Evolutionary conservation across 495 filamentous ascomycete species (phyloP).

Genomic region (Penicillium lividum): DNA sequence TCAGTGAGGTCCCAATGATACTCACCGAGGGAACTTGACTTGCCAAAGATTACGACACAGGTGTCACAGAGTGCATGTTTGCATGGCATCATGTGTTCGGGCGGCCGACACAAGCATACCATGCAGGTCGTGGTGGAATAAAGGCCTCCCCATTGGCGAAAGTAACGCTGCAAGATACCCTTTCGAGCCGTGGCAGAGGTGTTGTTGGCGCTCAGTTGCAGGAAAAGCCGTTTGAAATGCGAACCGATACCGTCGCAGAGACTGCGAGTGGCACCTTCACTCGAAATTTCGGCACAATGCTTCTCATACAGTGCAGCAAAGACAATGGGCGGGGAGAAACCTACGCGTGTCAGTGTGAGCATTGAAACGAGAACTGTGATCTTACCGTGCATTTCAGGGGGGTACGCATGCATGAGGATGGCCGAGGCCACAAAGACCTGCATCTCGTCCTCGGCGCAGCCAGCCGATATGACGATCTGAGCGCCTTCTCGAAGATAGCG

Average conservation of each 20-base stretch:
- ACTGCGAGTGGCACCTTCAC: neutral
- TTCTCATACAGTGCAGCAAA: neutral
- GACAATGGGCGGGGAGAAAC: neutral
- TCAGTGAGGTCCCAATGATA: slow-evolving; percentile 21
- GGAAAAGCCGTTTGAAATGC: neutral
- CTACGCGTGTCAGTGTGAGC: neutral
- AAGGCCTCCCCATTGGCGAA: slow-evolving; percentile 9
- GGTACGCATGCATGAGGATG: slow-evolving; percentile 16
- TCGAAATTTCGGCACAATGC: neutral
- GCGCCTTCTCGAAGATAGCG: neutral
- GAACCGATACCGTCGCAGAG: neutral
- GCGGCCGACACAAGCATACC: slow-evolving; percentile 25
- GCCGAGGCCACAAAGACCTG: slow-evolving; percentile 9
- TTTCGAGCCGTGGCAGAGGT: neutral
- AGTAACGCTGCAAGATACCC: neutral
- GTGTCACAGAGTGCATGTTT: slow-evolving; percentile 34
- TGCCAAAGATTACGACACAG: slow-evolving; percentile 30
- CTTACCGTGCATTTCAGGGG: slow-evolving; percentile 18
- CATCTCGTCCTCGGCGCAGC: neutral
- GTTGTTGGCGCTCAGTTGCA: neutral
- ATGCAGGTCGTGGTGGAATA: slow-evolving; percentile 25
- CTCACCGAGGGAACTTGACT: slow-evolving; percentile 4
- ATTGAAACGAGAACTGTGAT: neutral
- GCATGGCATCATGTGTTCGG: slow-evolving; percentile 37
- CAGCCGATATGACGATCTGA: neutral